Percentiles rank a stretch among this genome's conserved stretches.
phyloP scores from a whole-genome alignment of 192 early-diverging fungal species.

The Endogone sp. region DNA sequence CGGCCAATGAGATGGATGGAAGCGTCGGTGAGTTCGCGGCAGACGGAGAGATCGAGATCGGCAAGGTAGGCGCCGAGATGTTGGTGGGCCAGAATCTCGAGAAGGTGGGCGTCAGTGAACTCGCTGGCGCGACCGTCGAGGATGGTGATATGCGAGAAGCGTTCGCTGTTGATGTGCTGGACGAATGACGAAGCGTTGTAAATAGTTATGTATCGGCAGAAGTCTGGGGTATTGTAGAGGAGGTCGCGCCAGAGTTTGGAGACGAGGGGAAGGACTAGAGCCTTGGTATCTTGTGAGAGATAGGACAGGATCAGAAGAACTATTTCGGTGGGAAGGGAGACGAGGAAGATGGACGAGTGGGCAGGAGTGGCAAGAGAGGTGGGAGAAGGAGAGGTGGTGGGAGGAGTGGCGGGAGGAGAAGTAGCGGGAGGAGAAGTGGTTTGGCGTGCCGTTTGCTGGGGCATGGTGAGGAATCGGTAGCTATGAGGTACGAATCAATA shows the following conservation, averaged over 20 bases:
- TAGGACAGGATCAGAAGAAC: neutral
- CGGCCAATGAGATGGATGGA: neutral
- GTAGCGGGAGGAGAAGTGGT: too few relatives aligned
- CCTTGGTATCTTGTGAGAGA: neutral
- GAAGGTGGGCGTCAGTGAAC: neutral
- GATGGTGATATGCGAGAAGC: neutral
- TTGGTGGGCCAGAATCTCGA: neutral
- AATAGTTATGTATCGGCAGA: neutral
- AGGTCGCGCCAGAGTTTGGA: neutral
- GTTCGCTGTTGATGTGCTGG: neutral
- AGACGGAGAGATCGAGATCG: neutral
- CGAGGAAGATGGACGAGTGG: neutral
- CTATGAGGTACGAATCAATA: too few relatives aligned
- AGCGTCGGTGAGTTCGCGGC: neutral
- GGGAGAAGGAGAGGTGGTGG: too few relatives aligned
- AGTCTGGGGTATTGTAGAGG: neutral
- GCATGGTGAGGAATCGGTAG: too few relatives aligned
- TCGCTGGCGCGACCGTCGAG: neutral
- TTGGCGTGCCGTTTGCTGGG: too few relatives aligned
- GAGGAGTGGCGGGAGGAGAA: too few relatives aligned
- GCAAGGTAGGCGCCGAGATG: neutral
- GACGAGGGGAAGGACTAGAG: neutral
- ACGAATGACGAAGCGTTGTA: neutral
- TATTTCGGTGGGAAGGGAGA: neutral
- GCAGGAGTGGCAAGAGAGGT: too few relatives aligned